Evolutionary conservation across 2,329 filamentous ascomycete species (phyloP), one percentile per base, ranked within the genome.

Genomic region (Fusarium sp.): DNA sequence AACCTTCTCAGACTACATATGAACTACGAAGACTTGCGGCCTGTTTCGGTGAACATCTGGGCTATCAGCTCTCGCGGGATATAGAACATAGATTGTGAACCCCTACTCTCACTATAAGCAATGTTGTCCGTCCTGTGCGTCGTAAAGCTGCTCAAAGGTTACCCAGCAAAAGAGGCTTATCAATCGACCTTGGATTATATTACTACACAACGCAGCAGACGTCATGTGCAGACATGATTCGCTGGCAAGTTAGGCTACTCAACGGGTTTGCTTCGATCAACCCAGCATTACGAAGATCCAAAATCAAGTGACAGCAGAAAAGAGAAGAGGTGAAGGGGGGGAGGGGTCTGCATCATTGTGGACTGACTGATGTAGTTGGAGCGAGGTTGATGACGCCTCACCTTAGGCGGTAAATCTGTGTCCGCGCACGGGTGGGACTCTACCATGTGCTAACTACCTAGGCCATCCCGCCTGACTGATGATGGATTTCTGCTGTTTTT

Each of bases 321-420:
- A 45, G 64, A 61, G 42, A 28, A 52, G 62, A 63, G 49, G 18
- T 54, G 64, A 70, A 31, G 28, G 28, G 28, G 9, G 56, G 62
- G 59, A 31, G 31, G 61, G 58, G 35, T 47, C 75, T 70, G 75
- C 76, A 78, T 78, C 76, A 78, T 78, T 75, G 76, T 78, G 77
- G 77, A 74, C 77, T 78, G 76, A 78, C 77, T 77, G 77, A 78
- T 77, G 51, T 65, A 59, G 66, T 65, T 66, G 66, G 75, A 75
- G 72, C 72, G 76, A 78, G 59, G 44, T 69, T 63, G 68, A 77
- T 75, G 76, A 77, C 76, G 66, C 77, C 72, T 73, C 76, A 63
- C 60, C 65, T 61, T 72, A 70, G 69, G 63, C 63, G 72, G 68
- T 57, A 75, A 71, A 67, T 62, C 35, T 60, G 64, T 73, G 48